Conservation (phyloP, 2,329 filamentous ascomycete genomes). For the Monilinia fructigena region DNA sequence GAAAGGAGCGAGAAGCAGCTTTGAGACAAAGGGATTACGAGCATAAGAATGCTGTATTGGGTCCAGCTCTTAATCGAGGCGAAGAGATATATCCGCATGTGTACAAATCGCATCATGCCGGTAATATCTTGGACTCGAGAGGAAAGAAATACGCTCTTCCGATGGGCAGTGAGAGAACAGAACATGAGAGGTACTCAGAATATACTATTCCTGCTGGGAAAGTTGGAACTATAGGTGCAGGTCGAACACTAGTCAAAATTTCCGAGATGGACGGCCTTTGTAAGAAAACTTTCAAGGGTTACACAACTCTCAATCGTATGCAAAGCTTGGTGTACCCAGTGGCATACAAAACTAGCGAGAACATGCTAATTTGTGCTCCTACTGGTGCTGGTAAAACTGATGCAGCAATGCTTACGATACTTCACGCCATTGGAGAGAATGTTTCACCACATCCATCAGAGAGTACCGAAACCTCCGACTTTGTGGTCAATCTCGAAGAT, state of each 20-base stretch:
- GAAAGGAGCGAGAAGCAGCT: constrained; percentile 73
- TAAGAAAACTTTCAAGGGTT: constrained; percentile 86
- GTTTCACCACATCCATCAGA: constrained; percentile 77
- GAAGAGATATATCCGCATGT: constrained; percentile 88
- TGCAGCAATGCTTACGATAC: constrained; percentile 92
- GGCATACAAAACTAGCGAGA: constrained; percentile 92
- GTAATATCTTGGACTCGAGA: constrained; percentile 77
- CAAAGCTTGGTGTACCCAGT: constrained; percentile 95
- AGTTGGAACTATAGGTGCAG: constrained; percentile 69
- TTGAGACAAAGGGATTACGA: constrained; percentile 73
- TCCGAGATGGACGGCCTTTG: constrained; percentile 85
- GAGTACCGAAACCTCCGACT: constrained; percentile 69
- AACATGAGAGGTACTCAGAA: constrained; percentile 80
- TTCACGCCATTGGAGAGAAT: constrained; percentile 88
- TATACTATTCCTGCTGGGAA: constrained; percentile 80
- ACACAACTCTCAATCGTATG: constrained; percentile 94
- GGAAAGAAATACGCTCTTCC: constrained; percentile 85
- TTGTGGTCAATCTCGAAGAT: constrained; percentile 77
- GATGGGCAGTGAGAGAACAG: constrained; percentile 66
- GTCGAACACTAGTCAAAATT: constrained; percentile 76
- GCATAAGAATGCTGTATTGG: constrained; percentile 76
- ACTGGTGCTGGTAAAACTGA: constrained; percentile 99
- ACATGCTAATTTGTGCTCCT: constrained; percentile 97
- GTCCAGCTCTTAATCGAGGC: constrained; percentile 66
- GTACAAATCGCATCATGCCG: constrained; percentile 78